These are phyloP conservation scores for Fusarium sp. DNA, from an alignment of 2,329 filamentous ascomycete species.

Conservation along the genomic window DNA sequence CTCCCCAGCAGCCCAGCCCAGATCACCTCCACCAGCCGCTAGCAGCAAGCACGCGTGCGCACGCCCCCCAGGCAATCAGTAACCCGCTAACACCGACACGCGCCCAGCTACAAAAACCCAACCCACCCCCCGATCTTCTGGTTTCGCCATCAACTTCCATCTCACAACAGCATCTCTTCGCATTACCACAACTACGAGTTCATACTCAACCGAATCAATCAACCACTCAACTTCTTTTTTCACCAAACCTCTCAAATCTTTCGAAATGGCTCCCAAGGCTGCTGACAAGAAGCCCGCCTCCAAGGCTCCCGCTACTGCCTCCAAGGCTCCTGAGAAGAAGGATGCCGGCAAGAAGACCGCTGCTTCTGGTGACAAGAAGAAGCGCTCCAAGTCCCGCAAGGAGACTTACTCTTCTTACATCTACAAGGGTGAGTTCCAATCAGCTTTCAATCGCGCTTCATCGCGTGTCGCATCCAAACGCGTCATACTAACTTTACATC, in stretches of 20 bases:
- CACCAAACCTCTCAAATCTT: conserved; percentile 29
- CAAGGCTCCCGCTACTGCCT: conserved; percentile 86
- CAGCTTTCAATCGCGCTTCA: conserved; percentile 9
- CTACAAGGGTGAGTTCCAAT: conserved; percentile 86
- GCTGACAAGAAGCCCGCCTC: conserved; percentile 99
- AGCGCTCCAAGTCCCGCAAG: conserved; percentile 99
- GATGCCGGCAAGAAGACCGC: conserved; percentile 99
- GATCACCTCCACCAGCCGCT: conserved; percentile 36
- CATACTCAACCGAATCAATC: conserved; percentile 25
- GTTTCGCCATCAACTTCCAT: conserved; percentile 59
- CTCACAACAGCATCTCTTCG: conserved; percentile 51
- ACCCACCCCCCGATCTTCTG: conserved; percentile 62
- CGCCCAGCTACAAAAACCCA: conserved; percentile 72
- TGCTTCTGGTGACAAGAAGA: conserved; percentile 98
- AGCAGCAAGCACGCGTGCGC: conserved; percentile 39
- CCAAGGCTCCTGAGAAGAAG: conserved; percentile 90
- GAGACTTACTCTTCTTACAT: conserved; percentile 99
- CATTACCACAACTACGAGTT: conserved; percentile 40
- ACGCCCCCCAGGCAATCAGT: conserved; percentile 63
- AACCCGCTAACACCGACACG: conserved; percentile 61
- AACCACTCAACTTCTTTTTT: conserved; percentile 16
- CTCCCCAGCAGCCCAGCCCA: conserved; percentile 30
- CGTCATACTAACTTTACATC: conserved; percentile 39
- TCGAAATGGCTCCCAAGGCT: conserved; percentile 92
- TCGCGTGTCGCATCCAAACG: conserved; percentile 8